Percentiles rank a stretch among this genome's conserved stretches.
phyloP scores from a whole-genome alignment of 1,284 basidiomycete species.

The Marasmius tenuissimus region DNA sequence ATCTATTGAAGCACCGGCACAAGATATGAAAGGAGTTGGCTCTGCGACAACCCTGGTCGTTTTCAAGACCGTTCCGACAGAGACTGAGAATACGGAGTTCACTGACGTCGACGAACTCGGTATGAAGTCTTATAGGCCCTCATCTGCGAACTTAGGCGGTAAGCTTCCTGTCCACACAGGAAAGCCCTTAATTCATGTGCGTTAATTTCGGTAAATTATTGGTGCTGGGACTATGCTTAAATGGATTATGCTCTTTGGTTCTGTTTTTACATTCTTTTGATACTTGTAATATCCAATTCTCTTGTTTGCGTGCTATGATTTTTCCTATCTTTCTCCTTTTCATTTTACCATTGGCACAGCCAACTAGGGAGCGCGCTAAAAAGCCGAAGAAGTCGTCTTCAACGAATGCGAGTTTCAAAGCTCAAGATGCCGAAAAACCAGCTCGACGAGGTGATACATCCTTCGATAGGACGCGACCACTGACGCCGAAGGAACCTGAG shows the following conservation, averaged over 20 bases:
- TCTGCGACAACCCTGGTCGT: slow-evolving; percentile 50
- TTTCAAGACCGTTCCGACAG: slow-evolving; percentile 32
- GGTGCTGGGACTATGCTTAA: slow-evolving; percentile 37
- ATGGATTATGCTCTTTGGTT: slow-evolving; percentile 28
- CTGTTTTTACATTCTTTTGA: slow-evolving; percentile 29
- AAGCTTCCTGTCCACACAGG: slow-evolving; percentile 45
- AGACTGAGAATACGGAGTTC: slow-evolving; percentile 14
- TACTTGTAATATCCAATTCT: slow-evolving; percentile 26
- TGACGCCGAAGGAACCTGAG: not conserved
- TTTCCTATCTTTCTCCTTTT: slow-evolving; percentile 18
- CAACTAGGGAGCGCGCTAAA: slow-evolving; percentile 67
- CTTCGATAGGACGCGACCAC: not conserved
- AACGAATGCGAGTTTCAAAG: not conserved
- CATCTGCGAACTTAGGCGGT: slow-evolving; percentile 12
- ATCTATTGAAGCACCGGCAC: not conserved
- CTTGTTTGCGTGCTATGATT: slow-evolving; percentile 12
- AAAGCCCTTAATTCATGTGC: slow-evolving; percentile 78
- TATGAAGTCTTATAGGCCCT: slow-evolving; percentile 32
- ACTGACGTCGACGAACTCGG: slow-evolving; percentile 60
- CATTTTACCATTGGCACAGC: slow-evolving; percentile 40
- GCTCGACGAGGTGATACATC: not conserved
- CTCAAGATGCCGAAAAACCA: slow-evolving; percentile 9
- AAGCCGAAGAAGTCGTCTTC: slow-evolving; percentile 51
- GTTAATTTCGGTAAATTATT: slow-evolving; percentile 68
- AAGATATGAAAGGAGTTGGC: slow-evolving; percentile 28